Evolutionary conservation across 495 filamentous ascomycete genomes (phyloP), one percentile per base, ranked within the genome.

Genomic region (Articulospora tetracladia): DNA sequence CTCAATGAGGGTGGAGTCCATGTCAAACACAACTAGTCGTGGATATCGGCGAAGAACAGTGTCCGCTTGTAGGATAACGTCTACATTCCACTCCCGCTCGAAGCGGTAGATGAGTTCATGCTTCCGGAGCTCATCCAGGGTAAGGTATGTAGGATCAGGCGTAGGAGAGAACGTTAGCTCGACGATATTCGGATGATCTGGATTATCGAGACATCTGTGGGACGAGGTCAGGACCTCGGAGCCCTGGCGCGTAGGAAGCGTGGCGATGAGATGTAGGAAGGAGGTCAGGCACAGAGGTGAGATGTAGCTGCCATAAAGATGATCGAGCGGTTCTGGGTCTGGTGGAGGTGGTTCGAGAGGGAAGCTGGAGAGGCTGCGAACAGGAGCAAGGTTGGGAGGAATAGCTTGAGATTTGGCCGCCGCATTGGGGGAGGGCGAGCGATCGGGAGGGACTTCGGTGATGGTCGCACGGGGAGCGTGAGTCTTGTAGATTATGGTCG

Each of bases 1-100:
- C 58, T 93, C 84, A 65, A 98, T 97, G 57, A 98, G 79, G 0
- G 94, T 98, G 60, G 87, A 92, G 72, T 98, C 94, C 94, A 98
- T 98, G 69, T 98, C 94, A 66, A 98, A 98, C 25, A 96, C 86
- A 1, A 90, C 92, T 4, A 98, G 76, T 1, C 90, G 85, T 68
- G 91, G 89, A 69, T 92, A 81, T 23, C 84, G 80, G 44, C 88
- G 82, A 76, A 86, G 91, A n/a, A 90, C 77, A 28, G 77, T 82
- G 61, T 92, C 88, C 48, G 67, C 65, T 69, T 92, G 87, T 53
- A 95, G 75, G 11, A 87, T 83, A 11, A 91, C 85, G 66, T 96
- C 91, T 30, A 95, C 83, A 64, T 91, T 91, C 90, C 90, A 94
- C 71, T 93, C 88, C 27, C 83, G 79, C 79, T 94, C 90, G 62